A percentile compares a stretch with the other conserved stretches of the same genome.
Conservation (phyloP, 306 rosid species). For the Casuarina glauca region DNA sequence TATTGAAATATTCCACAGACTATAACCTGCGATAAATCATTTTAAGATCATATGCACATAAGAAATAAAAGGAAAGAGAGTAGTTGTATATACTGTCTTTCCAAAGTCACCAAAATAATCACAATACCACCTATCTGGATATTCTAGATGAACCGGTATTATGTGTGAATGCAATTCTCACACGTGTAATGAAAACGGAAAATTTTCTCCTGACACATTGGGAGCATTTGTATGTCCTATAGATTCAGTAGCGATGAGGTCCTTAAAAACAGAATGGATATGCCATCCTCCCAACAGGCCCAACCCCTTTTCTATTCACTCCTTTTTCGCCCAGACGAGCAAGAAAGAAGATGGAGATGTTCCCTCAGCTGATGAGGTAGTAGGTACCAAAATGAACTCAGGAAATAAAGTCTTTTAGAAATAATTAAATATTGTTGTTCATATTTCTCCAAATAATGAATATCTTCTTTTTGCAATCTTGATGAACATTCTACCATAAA, state of each 20-base stretch:
- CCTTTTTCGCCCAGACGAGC: neutral
- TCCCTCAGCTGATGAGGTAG: neutral
- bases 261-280: neutral
- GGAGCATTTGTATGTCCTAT: neutral
- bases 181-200: neutral
- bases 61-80: neutral
- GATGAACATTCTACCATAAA: neutral
- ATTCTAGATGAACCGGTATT: neutral
- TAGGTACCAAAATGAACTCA: neutral
- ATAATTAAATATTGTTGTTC: neutral
- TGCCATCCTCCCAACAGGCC: too few relatives aligned
- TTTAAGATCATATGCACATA: neutral
- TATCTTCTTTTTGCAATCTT: neutral
- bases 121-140: neutral
- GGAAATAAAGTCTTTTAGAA: neutral
- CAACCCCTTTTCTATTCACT: neutral
- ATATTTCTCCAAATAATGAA: neutral
- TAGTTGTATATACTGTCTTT: neutral
- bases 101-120: neutral
- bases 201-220: neutral
- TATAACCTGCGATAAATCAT: slow-evolving; percentile 5
- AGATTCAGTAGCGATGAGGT: neutral
- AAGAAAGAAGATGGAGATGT: neutral
- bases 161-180: neutral
- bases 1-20: neutral